Evolutionary conservation across 129 eudicot species (phyloP).

Genomic region (Artemisia annua): DNA sequence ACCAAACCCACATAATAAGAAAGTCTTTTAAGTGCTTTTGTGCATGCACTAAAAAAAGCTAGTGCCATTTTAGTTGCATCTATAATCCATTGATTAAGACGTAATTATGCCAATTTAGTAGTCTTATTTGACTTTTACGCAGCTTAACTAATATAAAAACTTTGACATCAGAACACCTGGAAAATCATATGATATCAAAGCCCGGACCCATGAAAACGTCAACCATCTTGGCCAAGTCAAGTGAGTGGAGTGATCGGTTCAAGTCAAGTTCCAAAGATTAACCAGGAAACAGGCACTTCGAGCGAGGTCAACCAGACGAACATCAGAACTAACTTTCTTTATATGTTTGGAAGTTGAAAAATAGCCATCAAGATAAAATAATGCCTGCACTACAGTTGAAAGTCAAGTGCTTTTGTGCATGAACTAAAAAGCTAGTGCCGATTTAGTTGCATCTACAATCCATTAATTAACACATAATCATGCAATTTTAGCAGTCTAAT

Average conservation of each 20-base stretch:
- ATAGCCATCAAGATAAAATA: neutral
- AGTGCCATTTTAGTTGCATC: neutral
- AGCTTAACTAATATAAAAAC: no score
- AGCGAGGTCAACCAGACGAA: neutral
- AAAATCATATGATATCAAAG: no score
- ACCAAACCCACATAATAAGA: constrained; percentile 15
- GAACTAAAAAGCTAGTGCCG: neutral
- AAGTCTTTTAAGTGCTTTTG: constrained; percentile 10
- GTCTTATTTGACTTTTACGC: neutral
- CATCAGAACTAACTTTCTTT: neutral
- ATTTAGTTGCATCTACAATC: neutral
- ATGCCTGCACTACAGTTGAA: neutral
- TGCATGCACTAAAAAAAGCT: neutral
- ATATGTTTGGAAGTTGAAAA: neutral
- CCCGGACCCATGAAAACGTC: no score
- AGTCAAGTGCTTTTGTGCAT: neutral
- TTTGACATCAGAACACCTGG: no score
- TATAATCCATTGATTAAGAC: neutral
- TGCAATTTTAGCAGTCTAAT: neutral
- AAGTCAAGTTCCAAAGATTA: neutral
- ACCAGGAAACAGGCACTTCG: neutral
- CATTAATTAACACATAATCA: neutral
- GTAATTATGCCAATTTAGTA: neutral
- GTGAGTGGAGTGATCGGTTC: neutral
- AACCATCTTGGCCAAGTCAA: neutral